Conservation (phyloP, 2,329 filamentous ascomycete species). For the Grosmannia penicillata region DNA sequence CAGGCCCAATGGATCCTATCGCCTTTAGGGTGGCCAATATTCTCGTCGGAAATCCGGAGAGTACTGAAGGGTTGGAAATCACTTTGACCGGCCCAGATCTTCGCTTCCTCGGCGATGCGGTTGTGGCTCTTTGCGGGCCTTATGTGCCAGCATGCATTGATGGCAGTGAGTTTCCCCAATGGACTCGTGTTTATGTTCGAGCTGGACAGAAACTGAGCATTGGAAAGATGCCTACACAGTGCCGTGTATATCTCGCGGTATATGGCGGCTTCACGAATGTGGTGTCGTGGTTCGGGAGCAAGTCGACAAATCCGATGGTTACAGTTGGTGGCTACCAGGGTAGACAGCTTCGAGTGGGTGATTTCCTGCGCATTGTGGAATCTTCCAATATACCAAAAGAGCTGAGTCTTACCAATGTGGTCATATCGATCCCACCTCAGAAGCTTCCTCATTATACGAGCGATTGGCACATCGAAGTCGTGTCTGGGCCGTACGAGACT, state of each 20-base stretch:
- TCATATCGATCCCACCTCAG: neutral
- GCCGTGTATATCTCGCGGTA: slow-evolving; percentile 43
- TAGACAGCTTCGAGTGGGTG: slow-evolving; percentile 35
- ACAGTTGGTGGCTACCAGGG: slow-evolving; percentile 44
- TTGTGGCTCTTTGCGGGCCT: slow-evolving; percentile 43
- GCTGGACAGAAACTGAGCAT: neutral
- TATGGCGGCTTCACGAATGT: slow-evolving; percentile 23
- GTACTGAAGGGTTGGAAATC: slow-evolving; percentile 41
- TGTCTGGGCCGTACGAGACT: slow-evolving; percentile 18
- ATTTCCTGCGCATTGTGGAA: slow-evolving; percentile 30
- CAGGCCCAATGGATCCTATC: slow-evolving; percentile 47
- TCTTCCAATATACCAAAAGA: neutral
- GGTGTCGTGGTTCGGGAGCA: slow-evolving; percentile 41
- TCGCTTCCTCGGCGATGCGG: slow-evolving; percentile 35
- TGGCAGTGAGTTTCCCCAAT: slow-evolving; percentile 33
- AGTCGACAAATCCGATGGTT: slow-evolving; percentile 38
- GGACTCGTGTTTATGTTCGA: slow-evolving; percentile 32
- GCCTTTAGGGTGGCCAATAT: slow-evolving; percentile 42
- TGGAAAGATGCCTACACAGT: slow-evolving; percentile 12
- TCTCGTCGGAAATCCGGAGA: slow-evolving; percentile 38
- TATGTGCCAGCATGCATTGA: slow-evolving; percentile 36
- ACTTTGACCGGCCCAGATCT: slow-evolving; percentile 45
- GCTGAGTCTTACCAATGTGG: neutral
- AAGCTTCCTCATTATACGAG: neutral
- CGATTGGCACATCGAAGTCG: slow-evolving; percentile 11